Evolutionary conservation across 179 eudicot genomes (phyloP).

Genomic region (Silene noctiflora): DNA sequence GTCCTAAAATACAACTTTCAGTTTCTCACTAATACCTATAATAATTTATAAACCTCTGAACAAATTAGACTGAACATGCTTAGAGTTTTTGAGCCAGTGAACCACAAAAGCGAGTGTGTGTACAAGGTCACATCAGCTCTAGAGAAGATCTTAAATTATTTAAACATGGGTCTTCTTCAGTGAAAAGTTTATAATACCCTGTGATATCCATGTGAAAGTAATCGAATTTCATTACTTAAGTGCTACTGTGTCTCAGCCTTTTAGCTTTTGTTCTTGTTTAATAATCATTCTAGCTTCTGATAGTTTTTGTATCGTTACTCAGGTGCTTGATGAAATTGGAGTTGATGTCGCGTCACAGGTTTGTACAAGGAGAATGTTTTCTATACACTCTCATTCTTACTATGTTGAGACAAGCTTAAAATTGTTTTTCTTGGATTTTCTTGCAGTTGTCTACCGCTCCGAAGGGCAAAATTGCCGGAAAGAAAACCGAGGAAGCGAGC

Average conservation of each 20-base stretch:
- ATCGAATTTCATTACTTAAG: too few species aligned
- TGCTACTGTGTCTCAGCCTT: neutral
- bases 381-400: neutral
- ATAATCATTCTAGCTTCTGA: constrained; percentile 1
- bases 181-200: neutral
- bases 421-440: neutral
- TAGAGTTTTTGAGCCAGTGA: too few species aligned
- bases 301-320: constrained; percentile 25
- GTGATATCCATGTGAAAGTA: neutral
- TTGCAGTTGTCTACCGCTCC: constrained; percentile 87
- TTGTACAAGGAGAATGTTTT: constrained; percentile 20
- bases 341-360: constrained; percentile 99
- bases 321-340: constrained; percentile 98
- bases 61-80: too few species aligned
- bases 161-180: too few species aligned
- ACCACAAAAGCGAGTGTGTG: too few species aligned
- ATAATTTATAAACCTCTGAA: too few species aligned
- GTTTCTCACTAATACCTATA: neutral
- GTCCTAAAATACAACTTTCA: neutral
- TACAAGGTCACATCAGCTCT: too few species aligned
- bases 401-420: constrained; percentile 22
- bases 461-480: constrained; percentile 86
- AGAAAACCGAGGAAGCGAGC: constrained; percentile 72
- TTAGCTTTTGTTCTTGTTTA: neutral
- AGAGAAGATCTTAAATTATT: too few species aligned